Evolutionary conservation across 2,329 filamentous ascomycete genomes (phyloP).

Genomic region (Penicillium paneum): DNA sequence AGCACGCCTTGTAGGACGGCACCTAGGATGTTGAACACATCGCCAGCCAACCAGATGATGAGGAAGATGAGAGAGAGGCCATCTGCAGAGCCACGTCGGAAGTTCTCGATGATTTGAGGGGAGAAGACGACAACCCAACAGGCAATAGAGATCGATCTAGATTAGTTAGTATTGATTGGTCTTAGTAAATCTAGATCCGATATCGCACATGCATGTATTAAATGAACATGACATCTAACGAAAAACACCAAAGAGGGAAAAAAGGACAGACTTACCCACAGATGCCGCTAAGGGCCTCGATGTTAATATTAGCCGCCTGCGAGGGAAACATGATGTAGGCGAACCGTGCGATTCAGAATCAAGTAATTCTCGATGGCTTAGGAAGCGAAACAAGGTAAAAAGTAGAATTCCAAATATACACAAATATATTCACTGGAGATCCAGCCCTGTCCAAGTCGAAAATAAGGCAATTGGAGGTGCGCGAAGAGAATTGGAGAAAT

Average conservation of each 20-base stretch:
- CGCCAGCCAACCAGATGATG: conserved; percentile 85
- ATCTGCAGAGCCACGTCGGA: conserved; percentile 77
- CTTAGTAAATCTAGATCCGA: neutral
- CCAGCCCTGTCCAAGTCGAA: conserved; percentile 5
- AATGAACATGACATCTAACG: neutral
- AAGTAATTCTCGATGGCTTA: neutral
- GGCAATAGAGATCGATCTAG: conserved; percentile 87
- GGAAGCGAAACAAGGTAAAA: neutral
- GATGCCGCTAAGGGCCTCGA: conserved; percentile 89
- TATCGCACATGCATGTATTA: neutral
- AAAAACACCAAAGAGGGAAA: neutral
- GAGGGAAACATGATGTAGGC: conserved; percentile 37
- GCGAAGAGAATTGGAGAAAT: conserved; percentile 16
- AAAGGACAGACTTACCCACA: conserved; percentile 61
- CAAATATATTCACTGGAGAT: neutral
- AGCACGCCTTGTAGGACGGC: conserved; percentile 85
- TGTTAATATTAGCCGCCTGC: conserved; percentile 62
- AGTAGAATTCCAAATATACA: neutral
- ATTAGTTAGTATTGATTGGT: conserved; percentile 9
- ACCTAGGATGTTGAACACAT: conserved; percentile 96
- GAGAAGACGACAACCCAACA: conserved; percentile 98
- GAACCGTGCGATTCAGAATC: conserved; percentile 6
- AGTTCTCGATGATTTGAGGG: conserved; percentile 95
- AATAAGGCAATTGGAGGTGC: conserved; percentile 10
- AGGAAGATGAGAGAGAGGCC: conserved; percentile 89